A percentile compares a stretch with the other conserved stretches of the same genome.
Evolutionary conservation across 345 rosid genomes (phyloP).

Genomic region (Gossypium arboreum): DNA sequence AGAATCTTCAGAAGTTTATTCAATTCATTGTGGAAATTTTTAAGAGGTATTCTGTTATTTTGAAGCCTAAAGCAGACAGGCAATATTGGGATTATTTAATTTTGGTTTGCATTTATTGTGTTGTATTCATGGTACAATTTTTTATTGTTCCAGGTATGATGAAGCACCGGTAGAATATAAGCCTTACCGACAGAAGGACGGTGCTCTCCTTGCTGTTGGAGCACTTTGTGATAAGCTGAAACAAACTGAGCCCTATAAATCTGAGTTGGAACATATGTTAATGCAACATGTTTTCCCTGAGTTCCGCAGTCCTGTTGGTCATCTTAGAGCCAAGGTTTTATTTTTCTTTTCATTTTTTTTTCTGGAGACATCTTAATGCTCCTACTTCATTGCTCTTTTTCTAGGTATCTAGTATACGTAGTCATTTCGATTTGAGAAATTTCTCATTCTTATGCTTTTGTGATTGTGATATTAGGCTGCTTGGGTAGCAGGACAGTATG

Average conservation of each 20-base stretch:
- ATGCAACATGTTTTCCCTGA: constrained; percentile 98
- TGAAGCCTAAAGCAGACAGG: not conserved
- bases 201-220: constrained; percentile 97
- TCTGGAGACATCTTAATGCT: not conserved
- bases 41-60: constrained; percentile 50
- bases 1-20: constrained; percentile 86
- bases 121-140: not conserved
- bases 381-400: not conserved
- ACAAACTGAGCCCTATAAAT: constrained; percentile 90
- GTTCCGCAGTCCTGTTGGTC: constrained; percentile 89
- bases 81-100: not conserved
- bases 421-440: not conserved
- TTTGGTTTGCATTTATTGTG: not conserved
- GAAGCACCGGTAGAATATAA: constrained; percentile 70
- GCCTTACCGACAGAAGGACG: constrained; percentile 90
- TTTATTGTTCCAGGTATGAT: constrained; percentile 53
- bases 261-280: constrained; percentile 89
- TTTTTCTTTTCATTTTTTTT: not conserved
- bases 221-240: constrained; percentile 95
- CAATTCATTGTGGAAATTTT: constrained; percentile 76
- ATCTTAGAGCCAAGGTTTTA: constrained; percentile 93
- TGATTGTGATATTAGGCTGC: constrained; percentile 59
- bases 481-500: constrained; percentile 99
- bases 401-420: not conserved
- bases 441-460: not conserved